Percentiles rank a stretch among this genome's conserved stretches.
Evolutionary conservation across 768 basidiomycete genomes (phyloP).

Genomic region (Lentinula aciculospora): DNA sequence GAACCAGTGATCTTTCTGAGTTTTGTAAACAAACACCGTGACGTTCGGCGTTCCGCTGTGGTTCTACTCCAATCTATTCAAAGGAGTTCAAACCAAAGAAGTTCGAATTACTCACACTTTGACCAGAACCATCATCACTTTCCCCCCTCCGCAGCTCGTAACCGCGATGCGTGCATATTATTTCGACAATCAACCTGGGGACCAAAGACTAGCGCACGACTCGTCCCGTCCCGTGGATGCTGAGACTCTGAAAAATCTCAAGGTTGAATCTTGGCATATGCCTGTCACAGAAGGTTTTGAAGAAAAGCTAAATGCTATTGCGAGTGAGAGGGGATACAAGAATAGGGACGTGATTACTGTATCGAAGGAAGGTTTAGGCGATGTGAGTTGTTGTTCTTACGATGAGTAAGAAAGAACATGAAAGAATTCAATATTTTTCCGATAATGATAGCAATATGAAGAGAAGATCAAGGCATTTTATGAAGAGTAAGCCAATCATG

Average conservation of each 20-base stretch:
- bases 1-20: no score
- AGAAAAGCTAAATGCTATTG: constrained; percentile 52
- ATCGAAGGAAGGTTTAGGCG: constrained; percentile 74
- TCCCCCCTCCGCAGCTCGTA: not conserved
- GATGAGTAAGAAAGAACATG: not conserved
- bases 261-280: constrained; percentile 64
- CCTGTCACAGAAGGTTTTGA: constrained; percentile 59
- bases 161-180: constrained; percentile 66
- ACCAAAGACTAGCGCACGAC: constrained; percentile 81
- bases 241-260: constrained; percentile 46
- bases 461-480: constrained; percentile 79
- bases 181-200: constrained; percentile 68
- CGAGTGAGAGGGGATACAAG: constrained; percentile 70
- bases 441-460: constrained; percentile 54
- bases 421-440: not conserved
- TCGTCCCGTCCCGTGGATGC: constrained; percentile 49
- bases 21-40: no score
- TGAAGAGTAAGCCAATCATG: constrained; percentile 51
- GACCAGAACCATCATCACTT: not conserved
- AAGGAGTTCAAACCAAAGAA: no score
- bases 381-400: constrained; percentile 31
- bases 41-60: no score
- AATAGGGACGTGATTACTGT: constrained; percentile 79
- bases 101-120: no score
- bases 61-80: no score